Base-by-base conservation (phyloP, 495 filamentous ascomycete genomes). In the Penicillium turbatum region DNA sequence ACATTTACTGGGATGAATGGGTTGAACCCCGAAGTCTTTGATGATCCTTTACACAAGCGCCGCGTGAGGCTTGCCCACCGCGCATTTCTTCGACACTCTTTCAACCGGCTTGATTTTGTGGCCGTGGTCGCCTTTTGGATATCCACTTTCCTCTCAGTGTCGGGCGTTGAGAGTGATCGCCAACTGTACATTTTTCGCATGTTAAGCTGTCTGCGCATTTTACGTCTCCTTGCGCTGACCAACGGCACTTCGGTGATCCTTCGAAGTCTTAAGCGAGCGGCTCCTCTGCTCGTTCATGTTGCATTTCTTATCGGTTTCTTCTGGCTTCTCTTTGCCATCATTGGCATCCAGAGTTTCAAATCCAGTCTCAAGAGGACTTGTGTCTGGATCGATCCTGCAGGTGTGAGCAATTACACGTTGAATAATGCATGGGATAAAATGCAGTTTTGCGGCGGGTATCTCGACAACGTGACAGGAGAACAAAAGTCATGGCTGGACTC, bases 121-220 rank as follows among this genome's bases (percentile, higher is more conserved):
- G 95, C 93, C 5, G 86, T 99, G n/a, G 78, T 92, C n/a, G 86
- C 92, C 6, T 97, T 88, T 69, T 99, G 93, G 93, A 84, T 95
- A 40, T 83, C 89, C 0, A 92, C 96, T 59, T 67, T 83, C 31
- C 77, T 98, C 44, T 78, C 82, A 19, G 56, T 90, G 16, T 76
- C 77, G 16, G 85, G 82, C 8, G 61, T 91, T 16, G 89, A 97
- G 61, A 72, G 70, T 46, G 53, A 72, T 9, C 75, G 79, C 34
- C 88, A 93, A 60, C 65, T 96, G 9, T 96, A 90, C 63, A 82
- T 99, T 24, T 99, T 99, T 66, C 82, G 86, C 32, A 98, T 98
- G 93, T 77, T 98, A 48, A 96, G 90, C 59, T 96, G 90, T 74
- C 76, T 97, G 55, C 87, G 93, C 37, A 93, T 97, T 61, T 73